Evolutionary conservation across 169 alveolate genomes (phyloP).

Genomic region (Eimeria acervulina): DNA sequence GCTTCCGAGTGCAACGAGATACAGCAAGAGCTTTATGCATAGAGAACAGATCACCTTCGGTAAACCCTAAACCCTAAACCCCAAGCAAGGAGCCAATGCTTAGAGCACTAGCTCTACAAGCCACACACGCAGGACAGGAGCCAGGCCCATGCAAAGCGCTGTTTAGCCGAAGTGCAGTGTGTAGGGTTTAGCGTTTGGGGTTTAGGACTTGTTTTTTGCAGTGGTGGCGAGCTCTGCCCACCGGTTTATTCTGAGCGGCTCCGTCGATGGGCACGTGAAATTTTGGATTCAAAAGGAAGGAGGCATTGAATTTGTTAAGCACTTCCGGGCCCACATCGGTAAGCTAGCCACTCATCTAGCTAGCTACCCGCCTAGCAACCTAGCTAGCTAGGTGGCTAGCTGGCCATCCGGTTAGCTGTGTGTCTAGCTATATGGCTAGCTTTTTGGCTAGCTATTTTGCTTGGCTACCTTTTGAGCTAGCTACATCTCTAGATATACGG

Average conservation of each 20-base stretch:
- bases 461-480: too few species aligned
- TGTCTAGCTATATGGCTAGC: not conserved
- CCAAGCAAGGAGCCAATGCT: not conserved
- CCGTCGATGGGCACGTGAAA: slow-evolving; percentile 97
- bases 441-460: not conserved
- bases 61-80: slow-evolving; percentile 69
- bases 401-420: not conserved
- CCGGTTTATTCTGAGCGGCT: slow-evolving; percentile 96
- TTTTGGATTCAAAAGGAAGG: slow-evolving; percentile 98
- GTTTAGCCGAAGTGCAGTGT: not conserved
- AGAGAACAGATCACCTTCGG: slow-evolving; percentile 92
- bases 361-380: not conserved
- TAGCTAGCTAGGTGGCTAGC: not conserved
- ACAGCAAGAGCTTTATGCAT: slow-evolving; percentile 96
- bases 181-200: not conserved
- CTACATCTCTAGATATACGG: not conserved
- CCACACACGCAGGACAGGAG: not conserved
- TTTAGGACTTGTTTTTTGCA: not conserved
- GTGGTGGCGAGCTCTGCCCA: slow-evolving; percentile 92
- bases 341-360: slow-evolving; percentile 35
- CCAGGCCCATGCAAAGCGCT: not conserved
- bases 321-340: slow-evolving; percentile 97
- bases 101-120: not conserved
- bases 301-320: slow-evolving; percentile 98
- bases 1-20: slow-evolving; percentile 91